These are phyloP conservation scores for Torulaspora gathmanii DNA, from an alignment of 805 yeast species.

Conservation along the genomic window DNA sequence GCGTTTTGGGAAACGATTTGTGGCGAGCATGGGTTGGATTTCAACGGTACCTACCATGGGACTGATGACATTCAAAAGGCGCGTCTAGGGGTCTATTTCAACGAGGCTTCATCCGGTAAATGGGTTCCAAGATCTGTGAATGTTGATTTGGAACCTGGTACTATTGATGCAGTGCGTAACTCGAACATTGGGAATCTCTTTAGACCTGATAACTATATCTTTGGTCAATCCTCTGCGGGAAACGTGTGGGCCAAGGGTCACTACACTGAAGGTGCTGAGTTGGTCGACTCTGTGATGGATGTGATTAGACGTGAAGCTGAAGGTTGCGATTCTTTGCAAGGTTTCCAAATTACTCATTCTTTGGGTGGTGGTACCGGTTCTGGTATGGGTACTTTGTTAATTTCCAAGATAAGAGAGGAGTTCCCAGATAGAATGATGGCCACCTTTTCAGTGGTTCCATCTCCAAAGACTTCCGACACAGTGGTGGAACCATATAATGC, in stretches of 20 bases:
- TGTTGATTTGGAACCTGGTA: constrained; percentile 92
- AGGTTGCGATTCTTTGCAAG: constrained; percentile 87
- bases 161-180: constrained; percentile 77
- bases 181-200: constrained; percentile 80
- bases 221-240: constrained; percentile 90
- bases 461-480: constrained; percentile 86
- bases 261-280: constrained; percentile 94
- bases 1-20: constrained; percentile 92
- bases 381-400: constrained; percentile 88
- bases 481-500: constrained; percentile 96
- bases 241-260: constrained; percentile 97
- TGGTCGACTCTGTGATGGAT: constrained; percentile 84
- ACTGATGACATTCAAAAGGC: constrained; percentile 47
- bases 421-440: constrained; percentile 96
- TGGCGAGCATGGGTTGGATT: constrained; percentile 79
- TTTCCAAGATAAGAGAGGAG: constrained; percentile 84
- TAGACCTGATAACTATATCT: constrained; percentile 87
- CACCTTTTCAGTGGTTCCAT: constrained; percentile 88
- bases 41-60: constrained; percentile 68
- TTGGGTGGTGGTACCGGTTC: constrained; percentile 94
- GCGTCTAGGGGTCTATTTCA: constrained; percentile 77
- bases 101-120: constrained; percentile 81
- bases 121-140: constrained; percentile 92
- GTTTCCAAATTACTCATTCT: constrained; percentile 84
- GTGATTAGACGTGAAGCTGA: constrained; percentile 92